Evolutionary conservation across 192 early-diverging fungal genomes (phyloP), one percentile per base, ranked within the genome.

Genomic region (Polychytrium aggregatum): DNA sequence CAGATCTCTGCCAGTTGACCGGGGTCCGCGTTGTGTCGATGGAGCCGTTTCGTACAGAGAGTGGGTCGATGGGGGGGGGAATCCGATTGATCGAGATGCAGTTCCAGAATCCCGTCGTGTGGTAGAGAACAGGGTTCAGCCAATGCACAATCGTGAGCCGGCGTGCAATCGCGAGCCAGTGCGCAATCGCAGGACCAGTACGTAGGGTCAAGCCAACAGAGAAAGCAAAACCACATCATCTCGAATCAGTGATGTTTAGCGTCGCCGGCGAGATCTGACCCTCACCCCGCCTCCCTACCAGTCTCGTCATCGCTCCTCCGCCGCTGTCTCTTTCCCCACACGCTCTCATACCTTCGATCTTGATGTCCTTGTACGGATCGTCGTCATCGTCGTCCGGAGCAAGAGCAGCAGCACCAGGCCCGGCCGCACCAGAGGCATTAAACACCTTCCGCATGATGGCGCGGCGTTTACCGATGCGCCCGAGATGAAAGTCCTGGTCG

Each of bases 321-420:
- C 20, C 30, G 13, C 2, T 1, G 35, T 7, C 17, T 13, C 7
- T 28, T 24, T 9, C 13, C 2, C 6, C 18, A 14, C 29, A 13
- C 5, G 33, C 44, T 37, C 1, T 34, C 35, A 25, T 57, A 69
- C 74, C 70, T 46, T 70, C 69, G 38, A 83, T 67, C 39, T 76
- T 76, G 52, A 83, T 70, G 13, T 68, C 64, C 18, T 70, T 75
- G 53, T 83, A 83, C 1, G 82, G 79, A 46, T 76, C 71, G 34
- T 71, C 70, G 48, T 72, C 56, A 14, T 74, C 67, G 30, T 73
- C 78, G 35, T 57, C 52, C 54, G n/a, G n/a, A n/a, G n/a, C n/a
- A n/a, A n/a, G n/a, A n/a, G n/a, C n/a, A n/a, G n/a, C n/a, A n/a
- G 65, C 26, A 27, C 57, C 38, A 46, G 56, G 53, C 46, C 62